Evolutionary conservation across 345 rosid genomes (phyloP).

Genomic region (Moricandia moricandioides): DNA sequence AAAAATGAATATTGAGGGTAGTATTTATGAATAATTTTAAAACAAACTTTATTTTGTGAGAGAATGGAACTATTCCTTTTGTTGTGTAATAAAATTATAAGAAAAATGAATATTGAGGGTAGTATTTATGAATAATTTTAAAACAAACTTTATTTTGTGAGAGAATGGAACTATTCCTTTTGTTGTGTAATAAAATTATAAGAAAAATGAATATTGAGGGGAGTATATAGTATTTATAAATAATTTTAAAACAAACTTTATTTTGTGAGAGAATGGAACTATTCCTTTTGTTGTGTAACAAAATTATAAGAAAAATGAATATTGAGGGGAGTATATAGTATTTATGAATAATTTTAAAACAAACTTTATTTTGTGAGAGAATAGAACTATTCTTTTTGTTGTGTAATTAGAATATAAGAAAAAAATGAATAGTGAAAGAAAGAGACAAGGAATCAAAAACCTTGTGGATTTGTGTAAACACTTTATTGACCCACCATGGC

Average conservation of each 20-base stretch:
- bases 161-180: constrained; percentile 28
- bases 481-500: constrained; percentile 39
- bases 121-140: constrained; percentile 1
- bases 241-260: not conserved
- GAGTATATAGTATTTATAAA: not conserved
- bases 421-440: constrained; percentile 28
- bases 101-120: not conserved
- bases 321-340: not conserved
- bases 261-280: constrained; percentile 4
- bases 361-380: not conserved
- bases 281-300: constrained; percentile 35
- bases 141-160: not conserved
- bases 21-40: constrained; percentile 1
- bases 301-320: not conserved
- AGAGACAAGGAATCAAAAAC: constrained; percentile 36
- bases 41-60: not conserved
- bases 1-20: not conserved
- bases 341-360: constrained; percentile 1
- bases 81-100: constrained; percentile 17
- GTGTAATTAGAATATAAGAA: constrained; percentile 8
- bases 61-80: constrained; percentile 28
- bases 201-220: not conserved
- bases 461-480: constrained; percentile 40
- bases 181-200: constrained; percentile 19
- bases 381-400: constrained; percentile 33